Conservation (phyloP, 345 rosid species). For the Eucalyptus sp. region DNA sequence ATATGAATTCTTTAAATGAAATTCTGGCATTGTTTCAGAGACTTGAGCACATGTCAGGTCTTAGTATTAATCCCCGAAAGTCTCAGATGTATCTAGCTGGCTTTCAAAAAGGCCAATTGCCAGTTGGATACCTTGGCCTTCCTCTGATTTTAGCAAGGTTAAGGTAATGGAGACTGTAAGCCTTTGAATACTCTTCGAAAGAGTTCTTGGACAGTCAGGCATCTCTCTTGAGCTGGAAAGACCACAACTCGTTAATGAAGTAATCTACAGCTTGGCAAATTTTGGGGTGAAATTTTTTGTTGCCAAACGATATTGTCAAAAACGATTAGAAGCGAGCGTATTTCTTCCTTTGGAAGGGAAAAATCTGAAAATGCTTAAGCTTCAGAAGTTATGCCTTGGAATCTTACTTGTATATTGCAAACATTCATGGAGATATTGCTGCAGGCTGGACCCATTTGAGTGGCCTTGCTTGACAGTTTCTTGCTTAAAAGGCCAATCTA, state of each 20-base stretch:
- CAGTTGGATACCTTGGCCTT: background rate
- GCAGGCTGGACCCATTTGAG: background rate
- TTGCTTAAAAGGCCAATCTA: background rate
- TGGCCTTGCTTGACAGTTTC: background rate
- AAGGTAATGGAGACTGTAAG: background rate
- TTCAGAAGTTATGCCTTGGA: background rate
- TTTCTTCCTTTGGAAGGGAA: background rate
- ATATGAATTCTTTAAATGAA: background rate
- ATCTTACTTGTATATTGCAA: background rate
- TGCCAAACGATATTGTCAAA: background rate
- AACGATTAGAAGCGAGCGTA: background rate
- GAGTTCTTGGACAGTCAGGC: background rate
- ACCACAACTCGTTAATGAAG: accelerated
- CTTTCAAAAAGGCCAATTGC: background rate
- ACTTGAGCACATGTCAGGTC: background rate
- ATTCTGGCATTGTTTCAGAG: background rate
- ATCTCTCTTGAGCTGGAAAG: background rate
- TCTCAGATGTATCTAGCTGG: background rate
- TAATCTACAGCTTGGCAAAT: background rate
- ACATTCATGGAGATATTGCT: background rate
- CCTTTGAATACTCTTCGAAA: background rate
- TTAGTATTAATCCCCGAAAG: background rate
- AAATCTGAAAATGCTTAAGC: background rate
- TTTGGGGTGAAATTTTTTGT: background rate
- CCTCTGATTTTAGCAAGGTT: background rate